Evolutionary conservation across 1,284 basidiomycete species (phyloP).

Genomic region (Fomes fomentarius): DNA sequence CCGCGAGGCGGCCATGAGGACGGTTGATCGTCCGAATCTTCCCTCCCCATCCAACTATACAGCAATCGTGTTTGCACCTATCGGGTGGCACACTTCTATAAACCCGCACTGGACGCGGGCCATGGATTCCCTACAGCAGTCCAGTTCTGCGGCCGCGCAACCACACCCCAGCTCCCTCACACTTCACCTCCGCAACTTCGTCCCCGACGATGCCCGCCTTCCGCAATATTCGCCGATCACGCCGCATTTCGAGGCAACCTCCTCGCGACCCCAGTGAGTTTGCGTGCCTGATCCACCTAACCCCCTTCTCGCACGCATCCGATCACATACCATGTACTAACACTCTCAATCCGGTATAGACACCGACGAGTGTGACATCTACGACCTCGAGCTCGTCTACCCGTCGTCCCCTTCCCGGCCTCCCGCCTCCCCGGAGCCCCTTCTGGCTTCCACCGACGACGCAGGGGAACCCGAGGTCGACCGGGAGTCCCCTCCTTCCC

Average conservation of each 20-base stretch:
- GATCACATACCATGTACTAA: constrained; percentile 7
- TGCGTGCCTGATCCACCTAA: constrained; percentile 6
- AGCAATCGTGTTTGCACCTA: constrained; percentile 19
- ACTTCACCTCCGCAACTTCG: constrained; percentile 3
- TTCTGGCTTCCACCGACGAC: constrained; percentile 8
- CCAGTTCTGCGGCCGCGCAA: constrained; percentile 12
- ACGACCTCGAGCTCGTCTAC: constrained; percentile 21
- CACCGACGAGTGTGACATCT: constrained; percentile 19
- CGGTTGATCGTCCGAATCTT: constrained; percentile 1
- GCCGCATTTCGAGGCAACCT: constrained; percentile 42
- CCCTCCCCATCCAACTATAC: constrained; percentile 2
- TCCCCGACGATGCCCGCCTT: constrained; percentile 35
- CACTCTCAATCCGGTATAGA: constrained; percentile 11
- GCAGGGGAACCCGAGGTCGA: constrained; percentile 17
- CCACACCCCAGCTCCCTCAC: not conserved
- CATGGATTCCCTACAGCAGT: constrained; percentile 19
- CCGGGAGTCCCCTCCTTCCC: constrained; percentile 4
- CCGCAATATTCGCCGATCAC: constrained; percentile 39
- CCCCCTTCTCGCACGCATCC: not conserved
- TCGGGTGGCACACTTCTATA: constrained; percentile 23
- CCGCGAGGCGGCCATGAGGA: constrained; percentile 25
- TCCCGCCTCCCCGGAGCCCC: not conserved
- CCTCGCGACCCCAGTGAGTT: constrained; percentile 29
- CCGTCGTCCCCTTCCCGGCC: constrained; percentile 6
- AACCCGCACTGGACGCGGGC: constrained; percentile 10